Evolutionary conservation across 2,329 filamentous ascomycete genomes (phyloP).

Genomic region (Lachnellula subtilissima): DNA sequence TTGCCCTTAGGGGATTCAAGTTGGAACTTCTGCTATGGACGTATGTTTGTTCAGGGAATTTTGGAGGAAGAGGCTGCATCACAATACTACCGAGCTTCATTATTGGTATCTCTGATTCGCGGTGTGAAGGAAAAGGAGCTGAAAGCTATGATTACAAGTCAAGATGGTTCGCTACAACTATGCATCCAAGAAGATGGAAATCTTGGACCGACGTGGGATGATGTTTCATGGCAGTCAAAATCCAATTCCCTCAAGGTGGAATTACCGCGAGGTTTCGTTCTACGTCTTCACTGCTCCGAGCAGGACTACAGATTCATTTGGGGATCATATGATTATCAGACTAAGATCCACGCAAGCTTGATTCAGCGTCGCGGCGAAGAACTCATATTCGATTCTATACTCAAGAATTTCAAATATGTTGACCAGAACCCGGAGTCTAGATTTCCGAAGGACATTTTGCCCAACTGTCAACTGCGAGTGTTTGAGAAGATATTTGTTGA

Average conservation of each 20-base stretch:
- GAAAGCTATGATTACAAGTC: slow-evolving; percentile 71
- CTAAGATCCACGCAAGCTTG: slow-evolving; percentile 68
- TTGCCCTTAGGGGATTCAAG: slow-evolving; percentile 73
- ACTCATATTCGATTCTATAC: slow-evolving; percentile 61
- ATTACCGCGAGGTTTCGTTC: slow-evolving; percentile 69
- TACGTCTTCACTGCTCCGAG: slow-evolving; percentile 67
- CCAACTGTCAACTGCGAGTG: slow-evolving; percentile 66
- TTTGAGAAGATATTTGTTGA: slow-evolving; percentile 69
- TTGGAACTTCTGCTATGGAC: slow-evolving; percentile 72
- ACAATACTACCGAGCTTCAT: slow-evolving; percentile 65
- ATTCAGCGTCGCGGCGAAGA: slow-evolving; percentile 65
- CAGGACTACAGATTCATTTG: slow-evolving; percentile 75
- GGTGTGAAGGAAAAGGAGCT: slow-evolving; percentile 64
- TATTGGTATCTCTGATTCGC: slow-evolving; percentile 70
- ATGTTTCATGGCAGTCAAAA: slow-evolving; percentile 73
- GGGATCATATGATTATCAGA: slow-evolving; percentile 81
- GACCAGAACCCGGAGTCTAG: slow-evolving; percentile 65
- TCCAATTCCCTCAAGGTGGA: slow-evolving; percentile 61
- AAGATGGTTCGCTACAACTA: slow-evolving; percentile 72
- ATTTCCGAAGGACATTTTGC: slow-evolving; percentile 71
- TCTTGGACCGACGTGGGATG: slow-evolving; percentile 70
- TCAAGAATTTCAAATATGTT: slow-evolving; percentile 76
- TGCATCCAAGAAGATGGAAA: slow-evolving; percentile 65
- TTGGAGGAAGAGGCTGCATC: slow-evolving; percentile 69
- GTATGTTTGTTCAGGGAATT: slow-evolving; percentile 69